Evolutionary conservation across 2,329 filamentous ascomycete genomes (phyloP).

Genomic region (Dactylellina drechsleri): DNA sequence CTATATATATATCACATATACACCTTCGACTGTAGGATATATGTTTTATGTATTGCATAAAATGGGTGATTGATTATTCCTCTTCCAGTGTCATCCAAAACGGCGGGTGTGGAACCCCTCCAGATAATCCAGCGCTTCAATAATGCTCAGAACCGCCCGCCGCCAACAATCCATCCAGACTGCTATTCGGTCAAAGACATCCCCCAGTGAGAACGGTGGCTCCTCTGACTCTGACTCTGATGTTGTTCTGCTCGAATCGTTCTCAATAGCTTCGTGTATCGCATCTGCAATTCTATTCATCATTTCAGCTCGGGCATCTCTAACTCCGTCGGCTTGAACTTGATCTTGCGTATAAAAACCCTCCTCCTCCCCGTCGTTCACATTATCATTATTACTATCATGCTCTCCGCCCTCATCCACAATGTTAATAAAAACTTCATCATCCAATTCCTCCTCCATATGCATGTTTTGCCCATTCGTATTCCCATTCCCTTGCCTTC

Average conservation of each 20-base stretch:
- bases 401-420: background rate
- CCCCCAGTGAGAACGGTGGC: background rate
- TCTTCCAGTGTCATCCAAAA: conserved; percentile 8
- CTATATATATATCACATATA: background rate
- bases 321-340: background rate
- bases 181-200: conserved; percentile 6
- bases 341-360: background rate
- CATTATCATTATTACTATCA: background rate
- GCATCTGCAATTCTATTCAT: background rate
- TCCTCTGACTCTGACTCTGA: conserved; percentile 2
- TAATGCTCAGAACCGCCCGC: background rate
- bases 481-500: too few relatives aligned
- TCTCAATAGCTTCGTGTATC: background rate
- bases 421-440: background rate
- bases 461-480: too few relatives aligned
- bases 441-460: too few relatives aligned
- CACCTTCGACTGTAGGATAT: background rate
- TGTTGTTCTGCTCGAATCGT: too few relatives aligned
- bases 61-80: too few relatives aligned
- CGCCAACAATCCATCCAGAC: conserved; percentile 36
- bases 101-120: conserved; percentile 16
- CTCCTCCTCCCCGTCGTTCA: background rate
- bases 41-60: background rate
- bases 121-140: background rate
- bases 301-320: conserved; percentile 1